A percentile compares a stretch with the other conserved stretches of the same genome.
Evolutionary conservation across 208 protist genomes (phyloP).

Genomic region (Tritrichomonas musculus): DNA sequence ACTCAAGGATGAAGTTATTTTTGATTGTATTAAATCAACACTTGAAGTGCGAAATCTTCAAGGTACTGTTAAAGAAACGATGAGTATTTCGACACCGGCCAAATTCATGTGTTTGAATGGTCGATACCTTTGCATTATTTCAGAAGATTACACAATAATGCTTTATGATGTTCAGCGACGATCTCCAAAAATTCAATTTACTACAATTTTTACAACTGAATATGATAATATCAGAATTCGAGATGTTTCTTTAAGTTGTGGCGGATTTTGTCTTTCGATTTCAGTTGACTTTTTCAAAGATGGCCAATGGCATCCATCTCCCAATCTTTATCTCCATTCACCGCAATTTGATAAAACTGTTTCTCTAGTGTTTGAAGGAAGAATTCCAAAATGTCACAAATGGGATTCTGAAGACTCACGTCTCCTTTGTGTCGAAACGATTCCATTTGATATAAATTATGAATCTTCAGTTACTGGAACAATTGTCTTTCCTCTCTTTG

Average conservation of each 20-base stretch:
- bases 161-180: not conserved
- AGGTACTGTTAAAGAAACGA: slow-evolving; percentile 8
- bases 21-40: not conserved
- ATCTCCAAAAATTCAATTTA: not conserved
- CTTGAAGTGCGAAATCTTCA: not conserved
- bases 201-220: not conserved
- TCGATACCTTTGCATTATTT: not conserved
- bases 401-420: slow-evolving; percentile 18
- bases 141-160: not conserved
- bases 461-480: not conserved
- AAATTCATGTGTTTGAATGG: not conserved
- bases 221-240: not conserved
- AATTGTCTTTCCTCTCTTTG: not conserved
- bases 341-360: slow-evolving; percentile 26
- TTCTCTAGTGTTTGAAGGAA: not conserved
- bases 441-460: not conserved
- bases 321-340: not conserved
- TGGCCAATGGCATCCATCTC: not conserved
- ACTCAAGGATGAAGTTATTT: not conserved
- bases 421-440: not conserved
- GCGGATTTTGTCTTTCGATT: not conserved
- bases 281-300: not conserved
- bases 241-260: not conserved
- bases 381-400: not conserved
- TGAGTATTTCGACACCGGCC: not conserved